Evolutionary conservation across 208 protist genomes (phyloP).

Genomic region (Leishmania arabica): DNA sequence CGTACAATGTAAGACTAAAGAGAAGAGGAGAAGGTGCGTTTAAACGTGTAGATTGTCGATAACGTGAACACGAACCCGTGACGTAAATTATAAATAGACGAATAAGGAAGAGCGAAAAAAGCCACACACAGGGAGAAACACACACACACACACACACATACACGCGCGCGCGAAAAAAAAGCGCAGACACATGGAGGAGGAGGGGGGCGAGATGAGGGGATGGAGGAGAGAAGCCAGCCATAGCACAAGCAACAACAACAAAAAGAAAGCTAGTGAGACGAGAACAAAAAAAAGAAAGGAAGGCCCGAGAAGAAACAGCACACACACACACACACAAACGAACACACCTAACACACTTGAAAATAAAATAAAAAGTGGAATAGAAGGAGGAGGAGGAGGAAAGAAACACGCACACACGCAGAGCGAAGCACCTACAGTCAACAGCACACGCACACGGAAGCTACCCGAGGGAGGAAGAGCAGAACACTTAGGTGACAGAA

Average conservation of each 20-base stretch:
- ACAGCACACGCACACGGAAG: not conserved
- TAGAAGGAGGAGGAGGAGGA: not conserved
- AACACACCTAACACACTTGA: not conserved
- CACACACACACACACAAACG: not conserved
- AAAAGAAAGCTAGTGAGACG: not conserved
- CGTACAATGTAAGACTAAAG: not conserved
- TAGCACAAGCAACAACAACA: not conserved
- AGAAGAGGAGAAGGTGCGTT: not conserved
- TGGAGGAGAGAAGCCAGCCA: not conserved
- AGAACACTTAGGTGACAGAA: slow-evolving; percentile 6
- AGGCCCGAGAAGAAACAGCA: not conserved
- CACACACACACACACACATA: not conserved
- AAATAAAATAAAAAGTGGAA: not conserved
- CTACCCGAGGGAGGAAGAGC: not conserved
- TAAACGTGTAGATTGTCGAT: not conserved
- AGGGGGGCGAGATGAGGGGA: not conserved
- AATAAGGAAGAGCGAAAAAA: not conserved
- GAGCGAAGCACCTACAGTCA: not conserved
- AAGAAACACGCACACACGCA: not conserved
- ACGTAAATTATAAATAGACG: not conserved
- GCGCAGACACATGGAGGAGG: not conserved
- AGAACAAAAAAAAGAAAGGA: not conserved
- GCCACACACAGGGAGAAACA: too few species aligned
- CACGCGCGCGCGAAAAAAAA: not conserved
- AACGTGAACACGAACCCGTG: not conserved